Percentiles rank a stretch among this genome's conserved stretches.
These are phyloP conservation scores for Alternaria longipes DNA, from an alignment of 2,329 filamentous ascomycete genomes.

Conservation along the genomic window DNA sequence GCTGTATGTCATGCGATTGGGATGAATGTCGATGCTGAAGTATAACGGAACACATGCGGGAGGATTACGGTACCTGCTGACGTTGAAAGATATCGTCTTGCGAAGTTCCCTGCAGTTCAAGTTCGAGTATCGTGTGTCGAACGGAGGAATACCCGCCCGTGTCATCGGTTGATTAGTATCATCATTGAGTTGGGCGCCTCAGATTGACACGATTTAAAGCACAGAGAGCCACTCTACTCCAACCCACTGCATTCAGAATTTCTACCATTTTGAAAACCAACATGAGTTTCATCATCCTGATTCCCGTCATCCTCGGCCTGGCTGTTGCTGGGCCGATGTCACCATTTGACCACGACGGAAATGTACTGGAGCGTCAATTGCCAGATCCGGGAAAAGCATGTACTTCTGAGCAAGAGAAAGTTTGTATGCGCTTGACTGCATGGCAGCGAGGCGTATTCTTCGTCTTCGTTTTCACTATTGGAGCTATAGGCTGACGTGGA, in stretches of 20 bases:
- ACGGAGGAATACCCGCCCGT: too few relatives aligned
- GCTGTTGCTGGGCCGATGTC: background rate
- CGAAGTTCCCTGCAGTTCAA: background rate
- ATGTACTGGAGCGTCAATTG: background rate
- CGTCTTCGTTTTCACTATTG: too few relatives aligned
- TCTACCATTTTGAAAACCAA: rapidly evolving
- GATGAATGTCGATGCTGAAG: slow-evolving; percentile 21
- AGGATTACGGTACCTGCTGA: background rate
- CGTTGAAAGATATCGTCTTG: background rate
- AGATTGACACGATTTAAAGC: too few relatives aligned
- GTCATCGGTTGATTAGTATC: background rate
- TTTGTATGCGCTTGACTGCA: background rate
- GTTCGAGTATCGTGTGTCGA: too few relatives aligned
- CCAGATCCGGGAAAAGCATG: background rate
- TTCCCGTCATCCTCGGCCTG: background rate
- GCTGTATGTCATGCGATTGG: slow-evolving; percentile 71
- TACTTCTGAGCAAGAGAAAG: background rate
- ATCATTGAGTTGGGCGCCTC: too few relatives aligned
- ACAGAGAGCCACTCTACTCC: too few relatives aligned
- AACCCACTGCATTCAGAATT: background rate
- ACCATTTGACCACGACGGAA: background rate
- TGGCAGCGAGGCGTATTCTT: background rate
- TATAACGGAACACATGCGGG: background rate
- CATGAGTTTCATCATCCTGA: background rate
- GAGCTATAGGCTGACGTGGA: too few relatives aligned